Percentiles rank a stretch among this genome's conserved stretches.
Conservation (phyloP, 257 asterid species). For the Cynanchum wilfordii region DNA sequence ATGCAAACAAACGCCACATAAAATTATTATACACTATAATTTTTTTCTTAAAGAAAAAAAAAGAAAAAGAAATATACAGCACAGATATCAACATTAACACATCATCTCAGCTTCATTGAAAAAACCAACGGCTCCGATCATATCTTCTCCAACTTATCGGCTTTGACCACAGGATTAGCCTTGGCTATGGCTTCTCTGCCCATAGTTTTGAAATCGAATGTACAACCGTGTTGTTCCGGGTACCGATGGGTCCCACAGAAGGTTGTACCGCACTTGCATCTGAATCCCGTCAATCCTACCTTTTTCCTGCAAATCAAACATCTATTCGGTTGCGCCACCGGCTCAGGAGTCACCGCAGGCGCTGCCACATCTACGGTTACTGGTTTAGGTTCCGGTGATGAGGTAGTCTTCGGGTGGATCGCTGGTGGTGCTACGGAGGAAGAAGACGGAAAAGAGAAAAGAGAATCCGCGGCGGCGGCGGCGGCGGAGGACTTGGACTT, state of each 20-base stretch:
- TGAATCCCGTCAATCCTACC: slow-evolving; percentile 79
- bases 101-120: neutral
- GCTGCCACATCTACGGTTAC: slow-evolving; percentile 17
- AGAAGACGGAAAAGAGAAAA: slow-evolving; percentile 22
- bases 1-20: slow-evolving; percentile 16
- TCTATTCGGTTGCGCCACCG: slow-evolving; percentile 40
- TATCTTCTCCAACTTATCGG: slow-evolving; percentile 56
- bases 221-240: slow-evolving; percentile 80
- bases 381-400: slow-evolving; percentile 16
- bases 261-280: slow-evolving; percentile 76
- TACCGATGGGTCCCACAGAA: slow-evolving; percentile 86
- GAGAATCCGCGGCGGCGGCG: slow-evolving; percentile 24
- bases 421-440: slow-evolving; percentile 20
- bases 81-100: slow-evolving; percentile 8
- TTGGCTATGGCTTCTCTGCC: slow-evolving; percentile 86
- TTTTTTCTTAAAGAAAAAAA: too few species aligned
- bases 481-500: slow-evolving; percentile 17
- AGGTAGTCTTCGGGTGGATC: neutral
- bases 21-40: slow-evolving; percentile 9
- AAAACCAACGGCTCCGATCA: slow-evolving; percentile 35
- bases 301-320: slow-evolving; percentile 65
- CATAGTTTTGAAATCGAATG: slow-evolving; percentile 66
- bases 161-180: slow-evolving; percentile 75
- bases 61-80: slow-evolving; percentile 8
- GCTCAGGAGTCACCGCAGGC: slow-evolving; percentile 9